Evolutionary conservation across 768 basidiomycete species (phyloP), one percentile per base, ranked within the genome.

Genomic region (Tulasnella sp.): DNA sequence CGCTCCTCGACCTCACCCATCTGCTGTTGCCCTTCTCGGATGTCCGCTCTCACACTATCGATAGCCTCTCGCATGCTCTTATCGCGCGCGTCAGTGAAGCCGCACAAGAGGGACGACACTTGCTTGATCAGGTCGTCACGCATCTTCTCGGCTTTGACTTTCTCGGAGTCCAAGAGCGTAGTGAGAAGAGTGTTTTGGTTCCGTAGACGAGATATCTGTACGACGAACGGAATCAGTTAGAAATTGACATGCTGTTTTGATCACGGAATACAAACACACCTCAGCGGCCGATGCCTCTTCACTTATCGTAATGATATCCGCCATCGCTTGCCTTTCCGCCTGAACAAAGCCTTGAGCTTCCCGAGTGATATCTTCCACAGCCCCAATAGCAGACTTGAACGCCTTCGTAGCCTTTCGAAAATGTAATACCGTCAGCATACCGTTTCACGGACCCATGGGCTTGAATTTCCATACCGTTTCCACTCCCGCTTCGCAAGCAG

Each of bases 121-220:
- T 88, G 89, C 47, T 89, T 85, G n/a, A 95, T 79, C 14, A 96
- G 79, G 44, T 91, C 89, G 47, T 88, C 87, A 72, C 88, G 90
- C 1, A 90, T 86, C 65, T 84, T 86, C 32, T 89, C 87, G 0
- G 89, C 85, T 73, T 87, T 89, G 16, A 78, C 77, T 77, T 86
- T 87, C 78, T 96, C 92, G 17, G 84, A 79, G 74, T 87, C 85
- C 14, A 95, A 81, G 75, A 92, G 80, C 52, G 83, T 82, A 6
- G 80, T 79, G 47, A 97, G 83, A 9, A 84, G 80, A 34, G 83
- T 82, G 77, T 95, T 96, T 78, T 95, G 92, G 69, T 85, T 82
- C 75, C 85, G 85, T 26, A 95, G 82, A 29, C 86, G 86, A 5
- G 79, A 77, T 52, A 90, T 84, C 81, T 80, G 74, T 8, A n/a